These are phyloP conservation scores for Pyrrhoderma lamaoense DNA, from an alignment of 1,284 basidiomycete genomes.

Conservation along the genomic window DNA sequence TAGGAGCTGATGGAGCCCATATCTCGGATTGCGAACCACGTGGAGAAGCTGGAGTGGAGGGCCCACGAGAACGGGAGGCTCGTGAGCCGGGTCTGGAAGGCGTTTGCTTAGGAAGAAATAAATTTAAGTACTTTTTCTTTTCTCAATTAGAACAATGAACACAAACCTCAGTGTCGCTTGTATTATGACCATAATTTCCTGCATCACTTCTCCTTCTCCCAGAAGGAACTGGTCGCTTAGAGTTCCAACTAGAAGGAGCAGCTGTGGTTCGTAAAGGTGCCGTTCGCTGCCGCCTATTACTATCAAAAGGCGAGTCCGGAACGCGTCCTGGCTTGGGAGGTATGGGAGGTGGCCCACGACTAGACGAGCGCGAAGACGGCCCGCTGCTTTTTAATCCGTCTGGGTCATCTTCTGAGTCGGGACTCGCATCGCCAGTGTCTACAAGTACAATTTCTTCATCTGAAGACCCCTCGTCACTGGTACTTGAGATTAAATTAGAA, in stretches of 20 bases:
- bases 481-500: background rate
- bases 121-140: background rate
- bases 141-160: background rate
- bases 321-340: conserved; percentile 37
- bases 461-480: conserved; percentile 36
- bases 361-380: conserved; percentile 46
- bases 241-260: conserved; percentile 63
- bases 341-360: conserved; percentile 35
- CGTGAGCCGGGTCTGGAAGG: conserved; percentile 34
- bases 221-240: conserved; percentile 54
- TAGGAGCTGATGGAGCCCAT: conserved; percentile 31
- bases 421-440: conserved; percentile 9
- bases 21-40: conserved; percentile 24
- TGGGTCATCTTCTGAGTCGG: conserved; percentile 23
- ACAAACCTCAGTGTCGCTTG: conserved; percentile 65
- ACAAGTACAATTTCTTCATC: conserved; percentile 14
- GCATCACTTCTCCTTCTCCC: conserved; percentile 61
- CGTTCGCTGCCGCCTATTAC: conserved; percentile 50
- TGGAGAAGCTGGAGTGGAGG: conserved; percentile 61
- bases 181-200: conserved; percentile 38
- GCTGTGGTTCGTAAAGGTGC: conserved; percentile 20
- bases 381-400: conserved; percentile 22
- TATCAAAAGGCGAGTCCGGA: conserved; percentile 60
- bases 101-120: conserved; percentile 20
- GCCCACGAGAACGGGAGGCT: conserved; percentile 39